Percentiles rank a stretch among this genome's conserved stretches.
Conservation (phyloP, 805 yeast genomes). For the Wickerhamomyces pijperi region DNA sequence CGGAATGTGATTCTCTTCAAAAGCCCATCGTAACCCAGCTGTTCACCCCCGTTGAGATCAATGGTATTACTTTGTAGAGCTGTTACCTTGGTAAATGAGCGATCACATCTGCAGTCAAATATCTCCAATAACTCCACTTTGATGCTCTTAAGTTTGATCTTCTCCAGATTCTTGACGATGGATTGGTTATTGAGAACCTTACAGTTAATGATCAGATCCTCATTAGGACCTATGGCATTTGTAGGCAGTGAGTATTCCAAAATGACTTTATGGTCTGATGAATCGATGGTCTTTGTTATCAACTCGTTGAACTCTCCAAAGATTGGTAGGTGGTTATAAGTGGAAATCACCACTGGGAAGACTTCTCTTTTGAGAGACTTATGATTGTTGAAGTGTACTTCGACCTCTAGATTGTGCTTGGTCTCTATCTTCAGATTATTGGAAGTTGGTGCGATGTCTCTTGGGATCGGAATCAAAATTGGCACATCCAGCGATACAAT, state of each 20-base stretch:
- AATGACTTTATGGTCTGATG: conserved; percentile 37
- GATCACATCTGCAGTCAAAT: conserved; percentile 27
- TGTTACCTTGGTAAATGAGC: conserved; percentile 35
- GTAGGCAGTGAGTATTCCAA: conserved; percentile 36
- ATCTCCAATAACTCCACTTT: conserved; percentile 40
- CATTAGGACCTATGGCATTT: conserved; percentile 50
- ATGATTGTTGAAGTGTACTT: conserved; percentile 11
- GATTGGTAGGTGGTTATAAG: conserved; percentile 47
- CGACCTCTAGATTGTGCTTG: conserved; percentile 31
- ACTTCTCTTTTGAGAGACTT: conserved; percentile 10
- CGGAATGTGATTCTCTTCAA: conserved; percentile 14
- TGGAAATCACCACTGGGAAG: conserved; percentile 43
- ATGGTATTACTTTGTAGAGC: conserved; percentile 21
- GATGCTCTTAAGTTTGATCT: conserved; percentile 32
- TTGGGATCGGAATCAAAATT: conserved; percentile 42
- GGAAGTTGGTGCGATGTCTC: conserved; percentile 42
- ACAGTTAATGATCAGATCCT: conserved; percentile 28
- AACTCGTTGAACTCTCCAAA: conserved; percentile 46
- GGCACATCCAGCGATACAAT: conserved; percentile 50
- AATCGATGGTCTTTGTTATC: conserved; percentile 28
- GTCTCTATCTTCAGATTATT: conserved; percentile 29
- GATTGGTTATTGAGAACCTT: conserved; percentile 25
- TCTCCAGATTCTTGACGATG: conserved; percentile 7
- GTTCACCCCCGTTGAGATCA: conserved; percentile 1
- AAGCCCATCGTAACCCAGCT: conserved; percentile 9